Evolutionary conservation across 805 yeast species (phyloP).

Genomic region (Starmerella khaoyaiensis): DNA sequence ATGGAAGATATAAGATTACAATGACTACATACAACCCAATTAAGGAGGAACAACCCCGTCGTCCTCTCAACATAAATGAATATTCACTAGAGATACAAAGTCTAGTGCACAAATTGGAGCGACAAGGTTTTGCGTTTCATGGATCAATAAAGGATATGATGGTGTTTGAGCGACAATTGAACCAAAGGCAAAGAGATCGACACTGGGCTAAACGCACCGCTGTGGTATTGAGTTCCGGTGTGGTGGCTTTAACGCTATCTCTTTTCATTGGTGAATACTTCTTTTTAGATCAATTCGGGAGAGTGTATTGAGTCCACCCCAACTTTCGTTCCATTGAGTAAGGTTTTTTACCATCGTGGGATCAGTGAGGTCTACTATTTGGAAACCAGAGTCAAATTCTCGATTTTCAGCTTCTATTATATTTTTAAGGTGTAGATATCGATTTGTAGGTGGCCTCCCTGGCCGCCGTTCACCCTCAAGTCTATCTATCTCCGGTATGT

Average conservation of each 20-base stretch:
- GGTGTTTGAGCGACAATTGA: slow-evolving; percentile 26
- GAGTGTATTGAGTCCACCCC: slow-evolving; percentile 42
- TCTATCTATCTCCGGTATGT: slow-evolving; percentile 60
- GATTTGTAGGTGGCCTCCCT: slow-evolving; percentile 71
- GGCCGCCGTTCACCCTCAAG: slow-evolving; percentile 55
- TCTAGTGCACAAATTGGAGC: slow-evolving; percentile 35
- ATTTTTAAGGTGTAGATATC: slow-evolving; percentile 54
- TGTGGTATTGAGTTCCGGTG: slow-evolving; percentile 3
- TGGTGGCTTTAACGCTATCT: slow-evolving; percentile 8
- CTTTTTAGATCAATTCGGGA: no score
- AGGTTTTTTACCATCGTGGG: slow-evolving; percentile 44
- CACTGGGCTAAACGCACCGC: slow-evolving; percentile 8
- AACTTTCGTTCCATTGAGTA: slow-evolving; percentile 67
- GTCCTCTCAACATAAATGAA: slow-evolving; percentile 1
- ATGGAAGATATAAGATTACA: slow-evolving; percentile 1
- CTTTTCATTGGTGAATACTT: slow-evolving; percentile 14
- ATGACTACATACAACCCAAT: slow-evolving; percentile 5
- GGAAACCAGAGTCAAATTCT: slow-evolving; percentile 54
- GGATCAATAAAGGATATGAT: slow-evolving; percentile 33
- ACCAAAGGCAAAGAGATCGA: slow-evolving; percentile 5
- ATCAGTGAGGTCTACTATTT: slow-evolving; percentile 59
- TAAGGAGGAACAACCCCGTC: background rate
- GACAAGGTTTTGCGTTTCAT: slow-evolving; percentile 40
- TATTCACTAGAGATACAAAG: slow-evolving; percentile 11
- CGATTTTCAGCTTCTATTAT: slow-evolving; percentile 47